Evolutionary conservation across 768 basidiomycete genomes (phyloP), one percentile per base, ranked within the genome.

Genomic region (Lactarius psammicola): DNA sequence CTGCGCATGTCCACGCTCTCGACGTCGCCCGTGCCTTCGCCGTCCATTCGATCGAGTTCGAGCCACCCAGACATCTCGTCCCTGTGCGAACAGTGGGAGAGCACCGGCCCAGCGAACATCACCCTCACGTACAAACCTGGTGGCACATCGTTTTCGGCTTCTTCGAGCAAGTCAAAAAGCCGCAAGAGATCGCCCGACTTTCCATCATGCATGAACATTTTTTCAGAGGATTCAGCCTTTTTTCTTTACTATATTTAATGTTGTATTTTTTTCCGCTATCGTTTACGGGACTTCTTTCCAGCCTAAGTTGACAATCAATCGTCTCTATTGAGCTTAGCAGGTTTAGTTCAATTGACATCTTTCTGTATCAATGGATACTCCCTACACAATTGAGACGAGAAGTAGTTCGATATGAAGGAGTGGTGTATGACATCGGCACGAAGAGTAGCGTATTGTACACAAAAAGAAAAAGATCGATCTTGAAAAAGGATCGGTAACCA

Each of bases 41-140:
- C 85, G 1, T 79, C 81, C 10, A 77, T 86, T 20, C 79, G 83
- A 42, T 71, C 73, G 56, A 78, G 76, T 44, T 75, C 73, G 23
- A 88, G 85, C 66, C 84, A 87, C 70, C 78, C 85, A 13, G 84
- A 86, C 71, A 80, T 89, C 53, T 73, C 79, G n/a, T 78, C 81
- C 8, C 79, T 89, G 20, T 84, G 87, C 62, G 77, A 84, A 63
- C 79, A 84, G 59, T 90, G 85, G 85, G 75, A 82, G 1, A 73
- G 75, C 10, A 73, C 78, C 8, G 86, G 88, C 5, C 85, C 87
- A 10, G 87, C 86, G 42, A 86, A 85, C 69, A 78, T 82, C 73
- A 87, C 85, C 20, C 73, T 76, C 59, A 77, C 81, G 57, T 83
- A 79, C 69, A 80, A 80, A 67, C 74, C 79, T 6, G 68, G 74